Evolutionary conservation across 306 rosid species (phyloP), one percentile per base, ranked within the genome.

Genomic region (Herpetospermum pedunculosum): DNA sequence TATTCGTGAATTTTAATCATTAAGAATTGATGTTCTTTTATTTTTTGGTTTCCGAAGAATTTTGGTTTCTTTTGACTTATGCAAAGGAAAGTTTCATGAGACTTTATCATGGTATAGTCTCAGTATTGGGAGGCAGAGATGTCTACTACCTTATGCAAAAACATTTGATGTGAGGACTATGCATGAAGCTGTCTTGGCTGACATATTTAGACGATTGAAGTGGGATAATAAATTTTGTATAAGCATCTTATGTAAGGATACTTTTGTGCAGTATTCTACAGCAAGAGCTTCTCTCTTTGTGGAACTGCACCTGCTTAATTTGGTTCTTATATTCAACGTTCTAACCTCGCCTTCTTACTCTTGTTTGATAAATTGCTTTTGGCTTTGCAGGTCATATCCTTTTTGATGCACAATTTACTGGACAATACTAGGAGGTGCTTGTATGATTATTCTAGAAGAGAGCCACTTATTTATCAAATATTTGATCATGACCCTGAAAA

Each of bases 301-400:
- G 41, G 48, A 68, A 26, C 37, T 41, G 2, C 48, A 43, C 16
- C 47, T 67, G 6, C 21, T 41, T 67, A 21, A 13, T 67, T 67
- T 10, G 41, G 19, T 25, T 67, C 32, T 67, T 12, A 14, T 67
- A 23, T 67, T 40, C 53, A 14, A 41, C 8, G 35, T 14, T 40
- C 35, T 19, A 23, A 21, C 8, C 3, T 67, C 34, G 13, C 12
- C 73, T 13, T 1, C 72, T 65, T 37, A 65, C 72, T 38, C 4
- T 26, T 67, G 52, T 67, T 19, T 41, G 5, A 47, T 48, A 59
- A 41, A 25, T 43, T 43, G n/a, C 52, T 41, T 68, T 78, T 62
- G 47, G 62, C 68, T 67, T 50, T 64, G 19, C 55, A 30, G 13
- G 55, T 62, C 35, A 48, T 76, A 29, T 68, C 73, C 73, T 68